Evolutionary conservation across 2,329 filamentous ascomycete genomes (phyloP), one percentile per base, ranked within the genome.

Genomic region (Orbilia quercus): DNA sequence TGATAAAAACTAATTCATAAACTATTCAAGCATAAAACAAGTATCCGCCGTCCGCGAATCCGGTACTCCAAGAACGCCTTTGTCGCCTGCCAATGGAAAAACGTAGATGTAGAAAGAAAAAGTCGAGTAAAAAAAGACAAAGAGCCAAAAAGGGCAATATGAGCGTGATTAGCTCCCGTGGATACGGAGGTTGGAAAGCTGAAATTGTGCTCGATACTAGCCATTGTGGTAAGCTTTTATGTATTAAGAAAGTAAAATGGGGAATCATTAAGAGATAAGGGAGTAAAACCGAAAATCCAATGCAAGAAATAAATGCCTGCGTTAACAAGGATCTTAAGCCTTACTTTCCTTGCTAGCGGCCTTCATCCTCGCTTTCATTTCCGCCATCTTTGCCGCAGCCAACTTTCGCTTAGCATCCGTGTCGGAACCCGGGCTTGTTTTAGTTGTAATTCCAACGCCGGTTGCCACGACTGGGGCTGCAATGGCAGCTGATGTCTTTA

Each of bases 301-400:
- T n/a, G 23, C 11, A 18, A 18, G 45, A 16, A 54, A 3, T 22
- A 9, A 47, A 23, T 18, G 47, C 20, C 11, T 34, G 16, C 20
- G 31, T 31, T 16, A 25, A 7, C 12, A 20, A 54, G 25, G 20
- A 9, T 22, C 18, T 58, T 31, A 72, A 54, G 16, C 36, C 40
- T 38, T 72, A 53, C 12, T 28, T 55, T 58, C 67, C 40, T 72
- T 72, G 40, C 23, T 72, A 16, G 62, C 67, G 31, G 67, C 67
- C 20, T 72, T 72, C 67, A 72, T 65, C 16, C 67, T 72, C 18
- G 67, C 67, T 25, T 72, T 72, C 67, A 72, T 72, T 47, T 72
- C 67, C 14, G 67, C 67, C 67, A 72, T 72, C 28, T 55, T 72
- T 20, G 67, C 59, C 1, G 67, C 67, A 31, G 67, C 67, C 1